Evolutionary conservation across 805 yeast genomes (phyloP).

Genomic region (Metschnikowia bowlesiae): DNA sequence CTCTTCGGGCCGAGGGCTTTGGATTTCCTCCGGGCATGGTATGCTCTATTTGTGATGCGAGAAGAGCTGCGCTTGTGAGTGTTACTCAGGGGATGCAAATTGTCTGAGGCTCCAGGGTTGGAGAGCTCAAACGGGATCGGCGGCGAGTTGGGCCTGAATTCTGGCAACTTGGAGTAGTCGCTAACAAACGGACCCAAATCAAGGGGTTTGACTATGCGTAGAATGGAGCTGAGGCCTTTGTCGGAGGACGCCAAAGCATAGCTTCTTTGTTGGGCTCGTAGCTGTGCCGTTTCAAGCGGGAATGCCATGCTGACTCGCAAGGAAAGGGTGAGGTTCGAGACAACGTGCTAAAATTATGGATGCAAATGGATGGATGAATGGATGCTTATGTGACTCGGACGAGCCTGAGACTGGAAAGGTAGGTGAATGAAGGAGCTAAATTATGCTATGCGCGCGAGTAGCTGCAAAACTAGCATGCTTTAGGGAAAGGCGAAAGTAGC

Average conservation of each 20-base stretch:
- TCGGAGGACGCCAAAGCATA: constrained; percentile 13
- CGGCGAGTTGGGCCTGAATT: constrained; percentile 14
- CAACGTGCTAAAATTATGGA: background rate
- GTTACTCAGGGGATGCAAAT: background rate
- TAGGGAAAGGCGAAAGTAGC: background rate
- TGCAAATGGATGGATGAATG: background rate
- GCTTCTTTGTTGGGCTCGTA: constrained; percentile 17
- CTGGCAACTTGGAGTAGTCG: constrained; percentile 5
- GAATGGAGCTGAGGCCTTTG: constrained; percentile 9
- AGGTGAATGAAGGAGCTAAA: background rate
- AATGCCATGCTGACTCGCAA: constrained; percentile 13
- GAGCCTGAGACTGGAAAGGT: too few relatives aligned
- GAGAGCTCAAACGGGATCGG: constrained; percentile 16
- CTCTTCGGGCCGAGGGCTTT: constrained; percentile 1
- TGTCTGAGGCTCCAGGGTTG: background rate
- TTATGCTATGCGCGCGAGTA: background rate
- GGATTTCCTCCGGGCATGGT: constrained; percentile 8
- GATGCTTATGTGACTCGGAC: too few relatives aligned
- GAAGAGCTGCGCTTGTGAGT: constrained; percentile 9
- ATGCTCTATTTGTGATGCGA: constrained; percentile 4
- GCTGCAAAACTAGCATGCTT: background rate
- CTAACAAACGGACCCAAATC: constrained; percentile 12
- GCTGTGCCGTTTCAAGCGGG: constrained; percentile 16
- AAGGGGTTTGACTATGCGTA: constrained; percentile 14
- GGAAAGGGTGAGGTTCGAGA: background rate